These are phyloP conservation scores for Cryphonectria parasitica DNA, from an alignment of 2,329 filamentous ascomycete species.

Conservation along the genomic window DNA sequence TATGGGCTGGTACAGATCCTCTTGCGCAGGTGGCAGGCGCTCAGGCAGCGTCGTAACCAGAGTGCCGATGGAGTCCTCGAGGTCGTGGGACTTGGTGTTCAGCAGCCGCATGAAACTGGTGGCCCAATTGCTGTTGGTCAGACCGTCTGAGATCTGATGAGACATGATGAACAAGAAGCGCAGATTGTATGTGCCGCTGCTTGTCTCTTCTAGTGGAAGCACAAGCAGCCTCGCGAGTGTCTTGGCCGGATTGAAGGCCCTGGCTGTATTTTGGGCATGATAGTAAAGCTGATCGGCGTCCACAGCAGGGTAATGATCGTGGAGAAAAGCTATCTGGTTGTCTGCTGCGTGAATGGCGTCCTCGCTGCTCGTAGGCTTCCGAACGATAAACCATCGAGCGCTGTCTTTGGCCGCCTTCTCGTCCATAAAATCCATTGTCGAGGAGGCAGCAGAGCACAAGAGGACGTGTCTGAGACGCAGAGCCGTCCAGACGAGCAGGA, in stretches of 20 bases:
- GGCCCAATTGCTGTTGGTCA: conserved; percentile 31
- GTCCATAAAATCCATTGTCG: conserved; percentile 27
- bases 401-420: conserved; percentile 2
- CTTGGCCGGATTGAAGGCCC: conserved; percentile 30
- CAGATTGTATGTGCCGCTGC: conserved; percentile 19
- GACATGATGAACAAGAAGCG: conserved; percentile 33
- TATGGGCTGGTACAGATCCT: conserved; percentile 33
- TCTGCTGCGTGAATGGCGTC: conserved; percentile 8
- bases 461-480: conserved; percentile 32
- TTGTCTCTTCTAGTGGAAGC: conserved; percentile 27
- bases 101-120: conserved; percentile 31
- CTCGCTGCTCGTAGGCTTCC: neutral
- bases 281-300: conserved; percentile 29
- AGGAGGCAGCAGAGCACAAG: conserved; percentile 27
- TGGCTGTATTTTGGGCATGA: conserved; percentile 32
- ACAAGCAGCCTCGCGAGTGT: conserved; percentile 32
- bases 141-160: conserved; percentile 34
- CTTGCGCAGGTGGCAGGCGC: conserved; percentile 33
- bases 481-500: conserved; percentile 33
- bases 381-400: conserved; percentile 20
- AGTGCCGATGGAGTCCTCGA: conserved; percentile 26
- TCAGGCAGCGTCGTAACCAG: conserved; percentile 28
- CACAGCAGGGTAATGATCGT: conserved; percentile 20
- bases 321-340: conserved; percentile 8
- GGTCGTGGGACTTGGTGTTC: conserved; percentile 28